Conservation (phyloP, 2,329 filamentous ascomycete species). For the Thermothelomyces thermophilus region DNA sequence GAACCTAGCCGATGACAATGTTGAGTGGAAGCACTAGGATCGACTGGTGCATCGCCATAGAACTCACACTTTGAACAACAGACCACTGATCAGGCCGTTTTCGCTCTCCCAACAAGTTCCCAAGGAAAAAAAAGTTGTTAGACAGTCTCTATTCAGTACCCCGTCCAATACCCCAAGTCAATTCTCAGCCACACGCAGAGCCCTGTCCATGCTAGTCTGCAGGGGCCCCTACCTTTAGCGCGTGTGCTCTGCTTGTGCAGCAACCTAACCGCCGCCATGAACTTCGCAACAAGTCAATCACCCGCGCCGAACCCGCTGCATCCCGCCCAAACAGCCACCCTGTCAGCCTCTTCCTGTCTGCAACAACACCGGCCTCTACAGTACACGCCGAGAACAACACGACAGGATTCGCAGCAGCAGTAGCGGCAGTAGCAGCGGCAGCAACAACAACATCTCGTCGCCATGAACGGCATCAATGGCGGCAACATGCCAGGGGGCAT, state of each 20-base stretch:
- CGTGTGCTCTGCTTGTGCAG: not conserved
- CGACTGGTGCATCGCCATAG: too few relatives aligned
- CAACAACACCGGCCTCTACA: constrained; percentile 13
- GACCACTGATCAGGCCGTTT: too few relatives aligned
- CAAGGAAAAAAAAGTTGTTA: not conserved
- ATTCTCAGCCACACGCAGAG: not conserved
- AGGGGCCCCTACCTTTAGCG: constrained; percentile 1
- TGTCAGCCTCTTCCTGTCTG: not conserved
- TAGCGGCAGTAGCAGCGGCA: constrained; percentile 19
- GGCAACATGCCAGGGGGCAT: constrained; percentile 40
- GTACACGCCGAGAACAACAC: constrained; percentile 8
- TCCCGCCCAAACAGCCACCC: not conserved
- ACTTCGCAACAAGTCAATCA: constrained; percentile 15
- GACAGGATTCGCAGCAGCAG: constrained; percentile 7
- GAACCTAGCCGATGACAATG: too few relatives aligned
- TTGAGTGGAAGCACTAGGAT: too few relatives aligned
- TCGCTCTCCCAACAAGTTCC: too few relatives aligned
- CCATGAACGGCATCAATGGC: constrained; percentile 47
- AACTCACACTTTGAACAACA: too few relatives aligned
- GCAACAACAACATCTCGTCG: constrained; percentile 14
- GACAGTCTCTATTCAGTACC: not conserved
- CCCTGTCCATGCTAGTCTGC: constrained; percentile 1
- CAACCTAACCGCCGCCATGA: constrained; percentile 15
- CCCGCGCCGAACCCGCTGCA: constrained; percentile 11
- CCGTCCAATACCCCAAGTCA: not conserved